phyloP scores from a whole-genome alignment of 345 rosid genomes.

The Angophora floribunda region DNA sequence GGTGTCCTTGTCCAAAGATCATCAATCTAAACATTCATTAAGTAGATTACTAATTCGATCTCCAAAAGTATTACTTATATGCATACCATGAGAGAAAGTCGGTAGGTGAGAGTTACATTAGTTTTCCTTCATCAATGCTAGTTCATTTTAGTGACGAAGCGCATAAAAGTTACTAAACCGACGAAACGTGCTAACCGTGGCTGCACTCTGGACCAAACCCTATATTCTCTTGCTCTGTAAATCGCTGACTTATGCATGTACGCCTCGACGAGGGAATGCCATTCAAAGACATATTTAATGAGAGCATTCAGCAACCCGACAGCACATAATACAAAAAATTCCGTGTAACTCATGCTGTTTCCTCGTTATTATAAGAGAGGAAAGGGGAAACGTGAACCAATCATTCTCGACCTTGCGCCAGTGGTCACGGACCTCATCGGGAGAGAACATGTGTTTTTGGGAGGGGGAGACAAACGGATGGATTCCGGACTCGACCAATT shows the following conservation, averaged over 20 bases:
- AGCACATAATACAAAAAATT: neutral
- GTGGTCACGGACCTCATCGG: neutral
- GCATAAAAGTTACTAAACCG: neutral
- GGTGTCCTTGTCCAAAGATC: neutral
- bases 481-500: neutral
- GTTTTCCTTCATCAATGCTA: neutral
- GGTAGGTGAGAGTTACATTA: neutral
- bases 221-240: neutral
- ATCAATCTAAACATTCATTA: neutral
- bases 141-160: neutral
- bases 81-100: neutral
- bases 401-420: neutral
- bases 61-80: neutral
- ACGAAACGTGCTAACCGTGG: neutral
- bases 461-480: neutral
- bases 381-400: neutral
- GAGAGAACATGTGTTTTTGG: neutral
- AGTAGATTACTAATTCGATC: neutral
- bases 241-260: neutral
- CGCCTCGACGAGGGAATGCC: neutral
- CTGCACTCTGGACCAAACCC: neutral
- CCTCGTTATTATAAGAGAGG: neutral
- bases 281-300: neutral
- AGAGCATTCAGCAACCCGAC: neutral
- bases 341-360: neutral